These are phyloP conservation scores for Cordyceps fumosorosea DNA, from an alignment of 2,329 filamentous ascomycete genomes.

Conservation along the genomic window DNA sequence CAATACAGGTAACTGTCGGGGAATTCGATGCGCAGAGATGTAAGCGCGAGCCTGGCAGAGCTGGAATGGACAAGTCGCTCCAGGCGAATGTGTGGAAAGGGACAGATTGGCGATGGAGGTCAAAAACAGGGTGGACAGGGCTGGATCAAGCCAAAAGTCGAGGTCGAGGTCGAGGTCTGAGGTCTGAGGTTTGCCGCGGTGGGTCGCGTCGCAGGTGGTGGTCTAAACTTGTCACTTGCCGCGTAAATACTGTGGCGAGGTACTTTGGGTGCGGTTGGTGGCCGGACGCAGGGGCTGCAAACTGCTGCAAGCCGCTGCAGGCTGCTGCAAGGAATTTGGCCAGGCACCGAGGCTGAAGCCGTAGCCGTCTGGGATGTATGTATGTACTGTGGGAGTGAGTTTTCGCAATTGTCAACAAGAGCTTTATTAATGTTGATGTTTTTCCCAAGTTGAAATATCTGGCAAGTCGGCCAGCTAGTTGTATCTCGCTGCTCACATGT, in stretches of 20 bases:
- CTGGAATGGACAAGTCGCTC: not conserved
- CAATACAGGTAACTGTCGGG: not conserved
- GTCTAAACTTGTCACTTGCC: conserved; percentile 1
- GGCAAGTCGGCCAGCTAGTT: too few relatives aligned
- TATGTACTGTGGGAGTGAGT: not conserved
- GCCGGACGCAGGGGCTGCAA: not conserved
- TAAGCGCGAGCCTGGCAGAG: not conserved
- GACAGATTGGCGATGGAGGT: not conserved
- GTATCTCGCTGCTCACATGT: not conserved
- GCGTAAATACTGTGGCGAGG: not conserved
- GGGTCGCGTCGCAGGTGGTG: not conserved
- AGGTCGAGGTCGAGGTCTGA: too few relatives aligned
- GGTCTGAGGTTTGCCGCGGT: not conserved
- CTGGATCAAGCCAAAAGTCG: too few relatives aligned
- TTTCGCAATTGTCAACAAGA: not conserved
- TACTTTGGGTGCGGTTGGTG: too few relatives aligned
- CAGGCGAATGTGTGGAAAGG: conserved; percentile 5
- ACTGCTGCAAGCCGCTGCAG: not conserved
- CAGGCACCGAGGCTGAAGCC: not conserved
- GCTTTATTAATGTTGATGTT: not conserved
- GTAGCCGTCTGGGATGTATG: not conserved
- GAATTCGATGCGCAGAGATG: not conserved
- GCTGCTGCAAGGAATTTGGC: not conserved
- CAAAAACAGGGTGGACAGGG: too few relatives aligned
- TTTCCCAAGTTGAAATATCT: not conserved